Conservation (phyloP, 768 basidiomycete genomes). For the Mycena leptocephala region DNA sequence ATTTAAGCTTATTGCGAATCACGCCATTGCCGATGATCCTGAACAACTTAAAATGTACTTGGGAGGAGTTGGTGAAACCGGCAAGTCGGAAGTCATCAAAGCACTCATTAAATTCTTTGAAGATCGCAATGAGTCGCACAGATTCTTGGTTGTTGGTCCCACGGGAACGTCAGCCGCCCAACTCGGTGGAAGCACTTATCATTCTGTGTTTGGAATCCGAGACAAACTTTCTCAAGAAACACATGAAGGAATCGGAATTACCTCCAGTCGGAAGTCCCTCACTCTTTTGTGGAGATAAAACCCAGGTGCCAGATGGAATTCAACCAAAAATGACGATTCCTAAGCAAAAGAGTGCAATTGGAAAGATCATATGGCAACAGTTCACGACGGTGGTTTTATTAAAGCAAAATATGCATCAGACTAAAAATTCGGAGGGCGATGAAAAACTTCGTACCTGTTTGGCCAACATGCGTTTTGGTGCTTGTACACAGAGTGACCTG, state of each 20-base stretch:
- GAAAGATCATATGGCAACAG: slow-evolving; percentile 54
- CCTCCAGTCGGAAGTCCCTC: slow-evolving; percentile 39
- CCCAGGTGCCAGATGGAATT: slow-evolving; percentile 19
- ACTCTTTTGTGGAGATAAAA: not conserved
- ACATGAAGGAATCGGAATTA: slow-evolving; percentile 33
- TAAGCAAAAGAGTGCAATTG: slow-evolving; percentile 43
- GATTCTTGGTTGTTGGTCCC: slow-evolving; percentile 40
- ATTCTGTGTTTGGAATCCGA: slow-evolving; percentile 37
- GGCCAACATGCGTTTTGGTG: not conserved
- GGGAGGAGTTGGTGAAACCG: slow-evolving; percentile 40
- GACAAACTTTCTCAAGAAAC: not conserved
- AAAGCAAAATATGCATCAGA: slow-evolving; percentile 55
- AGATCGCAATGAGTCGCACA: slow-evolving; percentile 8
- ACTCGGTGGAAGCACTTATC: slow-evolving; percentile 44
- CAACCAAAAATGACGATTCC: slow-evolving; percentile 27
- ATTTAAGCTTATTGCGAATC: slow-evolving; percentile 41
- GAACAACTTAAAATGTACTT: slow-evolving; percentile 35
- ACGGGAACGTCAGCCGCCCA: slow-evolving; percentile 45
- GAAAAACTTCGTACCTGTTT: slow-evolving; percentile 40
- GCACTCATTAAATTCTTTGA: slow-evolving; percentile 13
- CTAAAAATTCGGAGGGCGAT: slow-evolving; percentile 11
- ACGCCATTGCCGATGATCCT: slow-evolving; percentile 14
- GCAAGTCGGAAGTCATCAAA: slow-evolving; percentile 37
- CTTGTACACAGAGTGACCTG: not conserved
- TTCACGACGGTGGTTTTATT: slow-evolving; percentile 51